These are phyloP conservation scores for Geotrichum fermentans DNA, from an alignment of 1,139 yeast genomes.

Conservation along the genomic window DNA sequence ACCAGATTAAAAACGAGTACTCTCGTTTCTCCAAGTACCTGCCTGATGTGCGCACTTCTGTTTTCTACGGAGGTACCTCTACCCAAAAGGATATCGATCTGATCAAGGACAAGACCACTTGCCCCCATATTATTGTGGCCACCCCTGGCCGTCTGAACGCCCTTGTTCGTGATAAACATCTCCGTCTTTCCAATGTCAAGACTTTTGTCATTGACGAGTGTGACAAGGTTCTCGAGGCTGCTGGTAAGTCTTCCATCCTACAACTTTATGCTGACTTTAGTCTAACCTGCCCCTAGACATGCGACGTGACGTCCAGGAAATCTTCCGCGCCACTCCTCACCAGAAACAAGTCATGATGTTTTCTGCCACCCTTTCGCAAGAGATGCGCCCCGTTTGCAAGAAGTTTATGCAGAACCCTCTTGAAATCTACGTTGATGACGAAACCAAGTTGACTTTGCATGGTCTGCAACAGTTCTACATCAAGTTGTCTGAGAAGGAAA, in stretches of 20 bases:
- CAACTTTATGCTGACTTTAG: slow-evolving; percentile 26
- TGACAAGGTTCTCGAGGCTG: slow-evolving; percentile 84
- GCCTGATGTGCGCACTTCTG: slow-evolving; percentile 97
- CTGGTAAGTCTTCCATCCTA: slow-evolving; percentile 16
- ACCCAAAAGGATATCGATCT: slow-evolving; percentile 81
- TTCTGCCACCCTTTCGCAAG: slow-evolving; percentile 91
- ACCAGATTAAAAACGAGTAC: slow-evolving; percentile 96
- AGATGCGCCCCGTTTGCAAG: slow-evolving; percentile 94
- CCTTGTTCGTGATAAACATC: slow-evolving; percentile 81
- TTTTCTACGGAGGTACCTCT: slow-evolving; percentile 94
- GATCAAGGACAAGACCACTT: slow-evolving; percentile 85
- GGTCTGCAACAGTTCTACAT: slow-evolving; percentile 96
- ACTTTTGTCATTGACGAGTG: slow-evolving; percentile 96
- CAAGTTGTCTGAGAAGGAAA: slow-evolving; percentile 84
- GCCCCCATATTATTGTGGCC: slow-evolving; percentile 96
- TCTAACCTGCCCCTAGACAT: slow-evolving; percentile 54
- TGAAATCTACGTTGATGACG: slow-evolving; percentile 96
- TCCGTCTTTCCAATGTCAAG: slow-evolving; percentile 84
- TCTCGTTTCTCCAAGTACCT: slow-evolving; percentile 96
- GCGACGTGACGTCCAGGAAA: slow-evolving; percentile 98
- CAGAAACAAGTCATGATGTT: slow-evolving; percentile 99
- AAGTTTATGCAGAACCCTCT: slow-evolving; percentile 97
- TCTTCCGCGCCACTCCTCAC: slow-evolving; percentile 95
- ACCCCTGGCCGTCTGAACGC: slow-evolving; percentile 98
- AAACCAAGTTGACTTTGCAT: slow-evolving; percentile 93